Evolutionary conservation across 768 basidiomycete species (phyloP).

Genomic region (Lactifluus piperatus): DNA sequence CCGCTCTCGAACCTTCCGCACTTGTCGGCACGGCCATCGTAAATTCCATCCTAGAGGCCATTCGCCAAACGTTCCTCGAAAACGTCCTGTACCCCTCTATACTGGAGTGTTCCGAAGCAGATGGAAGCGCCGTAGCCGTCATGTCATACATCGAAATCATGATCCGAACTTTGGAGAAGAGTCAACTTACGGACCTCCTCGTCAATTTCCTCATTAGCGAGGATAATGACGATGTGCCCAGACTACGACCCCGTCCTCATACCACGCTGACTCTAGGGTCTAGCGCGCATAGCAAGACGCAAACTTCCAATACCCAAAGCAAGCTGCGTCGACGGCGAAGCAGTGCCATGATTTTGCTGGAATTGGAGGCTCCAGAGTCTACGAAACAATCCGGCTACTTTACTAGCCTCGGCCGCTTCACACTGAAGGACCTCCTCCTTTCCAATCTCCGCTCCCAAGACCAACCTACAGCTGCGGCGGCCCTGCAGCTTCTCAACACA

Average conservation of each 20-base stretch:
- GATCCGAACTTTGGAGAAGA: constrained; percentile 63
- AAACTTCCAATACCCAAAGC: constrained; percentile 32
- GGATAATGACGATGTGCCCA: constrained; percentile 62
- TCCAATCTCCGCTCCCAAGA: constrained; percentile 66
- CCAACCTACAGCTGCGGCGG: constrained; percentile 59
- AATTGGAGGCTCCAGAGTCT: constrained; percentile 72
- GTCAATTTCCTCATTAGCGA: constrained; percentile 78
- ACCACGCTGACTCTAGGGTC: constrained; percentile 36
- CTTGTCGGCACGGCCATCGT: constrained; percentile 75
- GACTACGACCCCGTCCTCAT: constrained; percentile 34
- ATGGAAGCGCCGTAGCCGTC: constrained; percentile 95
- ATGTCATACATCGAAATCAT: constrained; percentile 92
- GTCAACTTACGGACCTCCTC: constrained; percentile 59
- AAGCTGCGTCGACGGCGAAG: constrained; percentile 64
- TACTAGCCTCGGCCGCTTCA: constrained; percentile 82
- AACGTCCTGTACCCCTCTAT: constrained; percentile 91
- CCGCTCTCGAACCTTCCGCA: constrained; percentile 47
- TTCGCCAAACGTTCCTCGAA: constrained; percentile 81
- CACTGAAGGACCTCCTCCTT: constrained; percentile 79
- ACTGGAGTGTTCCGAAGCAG: constrained; percentile 82
- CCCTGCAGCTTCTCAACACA: constrained; percentile 73
- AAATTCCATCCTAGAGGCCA: constrained; percentile 72
- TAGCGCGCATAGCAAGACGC: constrained; percentile 28
- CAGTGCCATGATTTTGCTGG: constrained; percentile 84
- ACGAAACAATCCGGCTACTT: constrained; percentile 72